Conservation (phyloP, 208 protist genomes). For the Hexamita inflata region DNA sequence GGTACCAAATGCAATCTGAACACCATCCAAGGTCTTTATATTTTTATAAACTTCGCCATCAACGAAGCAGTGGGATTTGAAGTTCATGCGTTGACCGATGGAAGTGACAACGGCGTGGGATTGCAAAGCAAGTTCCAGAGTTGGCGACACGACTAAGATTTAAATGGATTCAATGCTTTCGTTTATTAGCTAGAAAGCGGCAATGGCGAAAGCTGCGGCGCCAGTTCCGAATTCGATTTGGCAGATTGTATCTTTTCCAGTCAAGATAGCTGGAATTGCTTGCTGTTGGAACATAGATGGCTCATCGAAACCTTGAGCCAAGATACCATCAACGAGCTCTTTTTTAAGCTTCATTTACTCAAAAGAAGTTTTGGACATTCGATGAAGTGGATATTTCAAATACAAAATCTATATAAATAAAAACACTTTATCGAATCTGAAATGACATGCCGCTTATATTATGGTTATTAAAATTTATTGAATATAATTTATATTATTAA, state of each 20-base stretch:
- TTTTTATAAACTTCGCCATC: constrained; percentile 62
- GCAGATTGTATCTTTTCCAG: constrained; percentile 76
- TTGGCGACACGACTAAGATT: constrained; percentile 83
- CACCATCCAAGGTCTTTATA: constrained; percentile 27
- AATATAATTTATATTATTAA: too few relatives aligned
- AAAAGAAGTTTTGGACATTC: too few relatives aligned
- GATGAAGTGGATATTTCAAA: too few relatives aligned
- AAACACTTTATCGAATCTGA: too few relatives aligned
- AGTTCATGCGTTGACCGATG: constrained; percentile 69
- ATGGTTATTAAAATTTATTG: too few relatives aligned
- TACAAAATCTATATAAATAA: too few relatives aligned
- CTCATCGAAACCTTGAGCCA: constrained; percentile 65
- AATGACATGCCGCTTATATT: too few relatives aligned
- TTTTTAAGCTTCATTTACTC: constrained; percentile 26
- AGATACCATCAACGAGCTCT: constrained; percentile 39
- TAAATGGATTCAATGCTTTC: constrained; percentile 60
- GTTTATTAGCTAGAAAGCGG: constrained; percentile 54
- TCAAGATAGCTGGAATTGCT: constrained; percentile 62
- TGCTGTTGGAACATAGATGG: constrained; percentile 90
- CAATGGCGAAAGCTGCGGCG: constrained; percentile 80
- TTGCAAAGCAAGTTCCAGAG: constrained; percentile 84
- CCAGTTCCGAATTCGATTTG: constrained; percentile 92
- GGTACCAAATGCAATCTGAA: constrained; percentile 85
- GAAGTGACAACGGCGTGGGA: constrained; percentile 70
- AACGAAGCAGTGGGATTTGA: constrained; percentile 61